These are phyloP conservation scores for Termitomyces sp. DNA, from an alignment of 768 basidiomycete genomes.

Conservation along the genomic window DNA sequence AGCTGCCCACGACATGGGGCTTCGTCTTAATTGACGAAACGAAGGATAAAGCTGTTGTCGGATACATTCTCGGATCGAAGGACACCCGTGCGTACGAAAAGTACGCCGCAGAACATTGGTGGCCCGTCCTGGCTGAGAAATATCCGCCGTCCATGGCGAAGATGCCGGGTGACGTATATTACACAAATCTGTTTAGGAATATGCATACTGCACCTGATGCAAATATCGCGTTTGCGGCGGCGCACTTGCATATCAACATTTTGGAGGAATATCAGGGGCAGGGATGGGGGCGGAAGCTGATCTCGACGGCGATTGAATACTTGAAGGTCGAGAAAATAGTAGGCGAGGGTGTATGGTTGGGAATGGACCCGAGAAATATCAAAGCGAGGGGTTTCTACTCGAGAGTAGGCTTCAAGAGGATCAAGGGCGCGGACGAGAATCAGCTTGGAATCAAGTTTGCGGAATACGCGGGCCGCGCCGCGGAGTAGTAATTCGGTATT, in stretches of 20 bases:
- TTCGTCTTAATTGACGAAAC: slow-evolving; percentile 64
- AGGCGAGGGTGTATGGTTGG: slow-evolving; percentile 58
- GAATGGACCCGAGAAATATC: slow-evolving; percentile 58
- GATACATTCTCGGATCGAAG: slow-evolving; percentile 63
- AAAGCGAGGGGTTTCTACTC: slow-evolving; percentile 58
- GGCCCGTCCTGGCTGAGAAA: slow-evolving; percentile 52
- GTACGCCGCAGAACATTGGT: slow-evolving; percentile 54
- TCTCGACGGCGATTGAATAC: slow-evolving; percentile 47
- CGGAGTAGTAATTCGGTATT: slow-evolving; percentile 2
- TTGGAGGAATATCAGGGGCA: slow-evolving; percentile 58
- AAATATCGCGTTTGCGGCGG: slow-evolving; percentile 60
- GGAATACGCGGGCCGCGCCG: slow-evolving; percentile 18
- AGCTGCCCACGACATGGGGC: slow-evolving; percentile 61
- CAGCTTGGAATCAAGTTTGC: slow-evolving; percentile 52
- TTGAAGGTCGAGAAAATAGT: slow-evolving; percentile 38
- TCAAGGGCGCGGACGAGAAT: slow-evolving; percentile 47
- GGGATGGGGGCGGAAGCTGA: slow-evolving; percentile 68
- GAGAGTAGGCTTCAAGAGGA: slow-evolving; percentile 52
- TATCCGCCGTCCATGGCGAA: slow-evolving; percentile 36
- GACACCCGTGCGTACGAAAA: slow-evolving; percentile 65
- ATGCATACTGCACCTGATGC: slow-evolving; percentile 42
- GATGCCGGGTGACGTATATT: slow-evolving; percentile 39
- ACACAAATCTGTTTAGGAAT: slow-evolving; percentile 34
- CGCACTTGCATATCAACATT: slow-evolving; percentile 75
- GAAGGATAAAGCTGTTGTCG: slow-evolving; percentile 46